Percentiles rank a stretch among this genome's conserved stretches.
These are phyloP conservation scores for Phalaenopsis hybrid DNA, from an alignment of 116 monocot genomes.

Conservation along the genomic window DNA sequence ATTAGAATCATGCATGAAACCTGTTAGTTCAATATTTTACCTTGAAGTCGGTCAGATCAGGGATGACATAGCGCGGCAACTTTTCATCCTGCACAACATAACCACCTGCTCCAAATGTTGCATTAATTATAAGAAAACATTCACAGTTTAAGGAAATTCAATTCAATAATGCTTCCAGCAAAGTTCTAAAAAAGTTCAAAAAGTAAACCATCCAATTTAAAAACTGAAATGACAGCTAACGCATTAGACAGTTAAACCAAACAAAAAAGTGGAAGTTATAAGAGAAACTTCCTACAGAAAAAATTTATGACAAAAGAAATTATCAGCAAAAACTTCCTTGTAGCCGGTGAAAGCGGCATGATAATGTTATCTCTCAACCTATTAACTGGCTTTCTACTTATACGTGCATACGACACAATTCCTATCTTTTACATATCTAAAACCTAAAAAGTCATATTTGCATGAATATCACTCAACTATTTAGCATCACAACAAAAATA, in stretches of 20 bases:
- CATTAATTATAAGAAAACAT: background rate
- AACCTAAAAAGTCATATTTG: too few relatives aligned
- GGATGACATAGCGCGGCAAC: constrained; percentile 82
- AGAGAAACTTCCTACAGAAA: background rate
- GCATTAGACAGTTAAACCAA: too few relatives aligned
- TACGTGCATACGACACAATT: too few relatives aligned
- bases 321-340: background rate
- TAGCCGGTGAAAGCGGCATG: background rate
- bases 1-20: background rate
- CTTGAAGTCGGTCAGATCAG: constrained; percentile 83
- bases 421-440: too few relatives aligned
- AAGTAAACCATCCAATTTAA: background rate
- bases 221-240: too few relatives aligned
- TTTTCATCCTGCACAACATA: constrained; percentile 83
- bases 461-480: too few relatives aligned
- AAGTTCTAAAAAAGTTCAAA: background rate
- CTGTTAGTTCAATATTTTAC: constrained; percentile 18
- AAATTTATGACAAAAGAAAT: background rate
- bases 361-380: background rate
- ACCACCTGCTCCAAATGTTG: constrained; percentile 41
- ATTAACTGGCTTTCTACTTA: background rate
- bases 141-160: background rate
- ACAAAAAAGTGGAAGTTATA: background rate
- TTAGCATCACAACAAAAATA: too few relatives aligned
- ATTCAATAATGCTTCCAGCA: background rate